phyloP scores from a whole-genome alignment of 257 asterid species.

The Solanum corneliomulleri region DNA sequence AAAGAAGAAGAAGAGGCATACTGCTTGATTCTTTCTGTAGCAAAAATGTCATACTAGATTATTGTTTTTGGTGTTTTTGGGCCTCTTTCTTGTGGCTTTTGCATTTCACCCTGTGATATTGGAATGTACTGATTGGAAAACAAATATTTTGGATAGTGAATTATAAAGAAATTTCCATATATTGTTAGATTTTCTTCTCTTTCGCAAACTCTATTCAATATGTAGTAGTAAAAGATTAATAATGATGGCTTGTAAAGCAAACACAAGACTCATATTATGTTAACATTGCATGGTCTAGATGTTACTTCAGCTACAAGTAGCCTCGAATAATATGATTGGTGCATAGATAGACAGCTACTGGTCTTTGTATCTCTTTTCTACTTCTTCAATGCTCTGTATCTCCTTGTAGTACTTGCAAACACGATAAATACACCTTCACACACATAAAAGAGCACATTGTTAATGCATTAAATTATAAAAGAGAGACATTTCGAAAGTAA shows the following conservation, averaged over 20 bases:
- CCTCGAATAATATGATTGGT: neutral
- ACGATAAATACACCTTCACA: constrained; percentile 64
- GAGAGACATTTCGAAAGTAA: neutral
- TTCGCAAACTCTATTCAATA: neutral
- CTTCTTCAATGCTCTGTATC: constrained; percentile 56
- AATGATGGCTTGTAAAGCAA: neutral
- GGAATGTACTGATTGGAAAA: neutral
- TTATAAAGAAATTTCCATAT: neutral
- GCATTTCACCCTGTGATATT: neutral
- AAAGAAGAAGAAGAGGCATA: constrained; percentile 26
- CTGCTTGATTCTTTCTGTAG: neutral
- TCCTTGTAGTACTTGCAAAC: constrained; percentile 58
- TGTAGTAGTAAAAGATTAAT: neutral
- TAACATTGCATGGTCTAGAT: neutral
- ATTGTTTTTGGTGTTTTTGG: neutral
- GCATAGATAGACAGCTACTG: constrained; percentile 18
- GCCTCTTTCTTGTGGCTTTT: neutral
- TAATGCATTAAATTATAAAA: neutral
- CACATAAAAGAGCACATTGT: neutral
- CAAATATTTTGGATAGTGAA: neutral
- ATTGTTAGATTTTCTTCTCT: neutral
- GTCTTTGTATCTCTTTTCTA: constrained; percentile 81
- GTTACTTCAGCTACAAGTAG: neutral
- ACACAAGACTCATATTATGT: neutral
- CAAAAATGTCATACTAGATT: neutral